Evolutionary conservation across 331 rosid species (phyloP).

Genomic region (Quercus lobata): DNA sequence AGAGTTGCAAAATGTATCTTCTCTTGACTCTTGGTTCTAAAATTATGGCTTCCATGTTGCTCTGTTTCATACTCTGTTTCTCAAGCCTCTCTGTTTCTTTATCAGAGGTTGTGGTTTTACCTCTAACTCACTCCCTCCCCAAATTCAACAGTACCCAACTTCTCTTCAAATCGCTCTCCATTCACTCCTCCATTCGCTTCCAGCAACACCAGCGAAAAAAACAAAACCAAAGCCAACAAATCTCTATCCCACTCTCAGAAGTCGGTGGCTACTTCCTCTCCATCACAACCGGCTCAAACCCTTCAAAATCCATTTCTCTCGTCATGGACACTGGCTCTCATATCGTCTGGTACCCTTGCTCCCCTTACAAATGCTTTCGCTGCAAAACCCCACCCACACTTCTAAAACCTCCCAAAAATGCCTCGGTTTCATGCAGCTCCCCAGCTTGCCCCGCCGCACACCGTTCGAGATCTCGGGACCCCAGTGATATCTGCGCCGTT

Average conservation of each 20-base stretch:
- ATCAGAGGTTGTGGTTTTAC: conserved; percentile 36
- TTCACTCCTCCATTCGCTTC: conserved; percentile 60
- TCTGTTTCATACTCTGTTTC: conserved; percentile 48
- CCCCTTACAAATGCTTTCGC: conserved; percentile 85
- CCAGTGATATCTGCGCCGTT: conserved; percentile 76
- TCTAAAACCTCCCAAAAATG: conserved; percentile 32
- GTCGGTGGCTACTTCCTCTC: conserved; percentile 86
- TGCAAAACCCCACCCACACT: conserved; percentile 53
- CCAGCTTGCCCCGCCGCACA: conserved; percentile 77
- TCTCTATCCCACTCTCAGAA: conserved; percentile 76
- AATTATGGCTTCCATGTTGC: conserved; percentile 44
- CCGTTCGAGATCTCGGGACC: conserved; percentile 16
- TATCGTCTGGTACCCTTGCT: conserved; percentile 93
- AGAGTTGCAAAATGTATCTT: background rate
- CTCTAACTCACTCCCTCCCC: conserved; percentile 66
- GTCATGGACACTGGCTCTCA: conserved; percentile 97
- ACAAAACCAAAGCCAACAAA: conserved; percentile 23
- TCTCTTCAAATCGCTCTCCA: conserved; percentile 67
- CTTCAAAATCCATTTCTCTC: conserved; percentile 59
- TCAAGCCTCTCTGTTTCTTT: conserved; percentile 25
- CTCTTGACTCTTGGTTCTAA: background rate
- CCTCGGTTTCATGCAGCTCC: conserved; percentile 58
- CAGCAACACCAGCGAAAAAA: background rate
- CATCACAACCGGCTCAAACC: conserved; percentile 43
- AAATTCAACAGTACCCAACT: conserved; percentile 60